Conservation (phyloP, 2,329 filamentous ascomycete species). For the Daldinia sp. region DNA sequence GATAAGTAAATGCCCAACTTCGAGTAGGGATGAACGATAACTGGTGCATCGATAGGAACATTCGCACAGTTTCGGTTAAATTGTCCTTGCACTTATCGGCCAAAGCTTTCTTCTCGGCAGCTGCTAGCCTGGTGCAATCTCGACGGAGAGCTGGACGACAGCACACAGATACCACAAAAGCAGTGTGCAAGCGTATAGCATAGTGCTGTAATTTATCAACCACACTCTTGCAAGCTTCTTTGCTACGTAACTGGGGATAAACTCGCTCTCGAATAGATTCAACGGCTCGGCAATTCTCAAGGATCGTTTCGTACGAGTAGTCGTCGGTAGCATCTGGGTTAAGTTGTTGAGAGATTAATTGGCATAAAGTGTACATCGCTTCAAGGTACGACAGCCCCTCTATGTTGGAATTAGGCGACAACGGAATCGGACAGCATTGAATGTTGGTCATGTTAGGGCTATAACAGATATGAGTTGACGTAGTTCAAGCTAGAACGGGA, state of each 20-base stretch:
- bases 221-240: constrained; percentile 73
- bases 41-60: constrained; percentile 78
- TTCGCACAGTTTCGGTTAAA: constrained; percentile 73
- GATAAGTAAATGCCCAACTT: constrained; percentile 76
- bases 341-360: constrained; percentile 69
- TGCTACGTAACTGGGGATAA: constrained; percentile 66
- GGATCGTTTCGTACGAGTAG: constrained; percentile 66
- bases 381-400: constrained; percentile 71
- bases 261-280: constrained; percentile 65
- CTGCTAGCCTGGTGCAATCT: constrained; percentile 63
- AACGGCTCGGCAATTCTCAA: constrained; percentile 68
- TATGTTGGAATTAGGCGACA: constrained; percentile 56
- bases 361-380: constrained; percentile 73
- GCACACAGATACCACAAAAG: constrained; percentile 74
- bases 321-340: constrained; percentile 66
- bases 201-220: constrained; percentile 73
- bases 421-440: constrained; percentile 66
- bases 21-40: constrained; percentile 74
- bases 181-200: constrained; percentile 73
- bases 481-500: not conserved
- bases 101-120: constrained; percentile 65
- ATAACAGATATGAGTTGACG: constrained; percentile 27
- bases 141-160: constrained; percentile 72
- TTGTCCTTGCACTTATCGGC: constrained; percentile 71
- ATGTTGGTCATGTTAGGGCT: constrained; percentile 74